Evolutionary conservation across 2,329 filamentous ascomycete species (phyloP), one percentile per base, ranked within the genome.

Genomic region (Colletotrichum godetiae): DNA sequence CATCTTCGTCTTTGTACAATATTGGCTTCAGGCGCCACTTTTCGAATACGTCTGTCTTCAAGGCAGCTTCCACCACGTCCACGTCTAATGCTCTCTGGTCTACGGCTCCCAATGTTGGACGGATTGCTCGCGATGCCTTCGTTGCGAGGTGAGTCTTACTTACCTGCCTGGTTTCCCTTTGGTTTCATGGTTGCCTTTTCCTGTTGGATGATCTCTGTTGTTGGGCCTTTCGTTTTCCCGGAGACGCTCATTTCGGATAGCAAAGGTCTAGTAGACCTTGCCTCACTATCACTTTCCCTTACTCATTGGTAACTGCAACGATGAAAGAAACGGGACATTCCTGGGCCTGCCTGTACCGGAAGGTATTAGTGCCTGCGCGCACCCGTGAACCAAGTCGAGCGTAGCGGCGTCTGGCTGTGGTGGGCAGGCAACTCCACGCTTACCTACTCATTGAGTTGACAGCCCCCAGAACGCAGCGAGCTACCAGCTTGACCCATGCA

Each of bases 401-500:
- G 42, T 49, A 49, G 42, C 42, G 42, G 42, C 42, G 42, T 19
- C 8, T 57, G 27, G 35, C n/a, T 10, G n/a, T 27, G 33, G 62
- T 65, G 62, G 52, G 22, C 62, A 22, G 33, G 7, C n/a, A 5
- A 33, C 15, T 56, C 62, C 62, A 65, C n/a, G 62, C 62, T 56
- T 65, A 57, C 62, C 66, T 35, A 65, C 37, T 42, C 37, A 42
- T 19, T 49, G 15, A 55, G 42, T 49, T 35, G 42, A 49, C 42
- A 22, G 19, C 42, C 42, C 42, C 19, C 42, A n/a, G 37, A 42
- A 10, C 49, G 15, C 57, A 52, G n/a, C 31, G 62, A 56, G n/a
- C 33, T 35, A 57, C 33, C 63, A 65, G 65, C 71, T 61, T 71
- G 56, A 73, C 67, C 68, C 72, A 74, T 72, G 72, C 68, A 74